Percentiles rank a stretch among this genome's conserved stretches.
Evolutionary conservation across 176 grass and related monocot species (phyloP).

Genomic region (Carex littledalei): DNA sequence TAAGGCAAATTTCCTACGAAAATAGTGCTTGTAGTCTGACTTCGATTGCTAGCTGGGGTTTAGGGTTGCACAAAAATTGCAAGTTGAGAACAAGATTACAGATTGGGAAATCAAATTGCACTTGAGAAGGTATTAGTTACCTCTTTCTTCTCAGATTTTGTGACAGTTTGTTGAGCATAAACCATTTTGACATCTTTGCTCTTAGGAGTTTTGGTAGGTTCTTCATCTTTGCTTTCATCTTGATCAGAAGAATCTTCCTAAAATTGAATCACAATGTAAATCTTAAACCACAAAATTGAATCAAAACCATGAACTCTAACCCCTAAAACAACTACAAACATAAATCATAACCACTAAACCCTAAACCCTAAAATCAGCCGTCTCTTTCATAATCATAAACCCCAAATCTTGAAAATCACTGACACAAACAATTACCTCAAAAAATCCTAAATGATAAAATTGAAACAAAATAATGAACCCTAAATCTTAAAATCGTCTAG

Average conservation of each 20-base stretch:
- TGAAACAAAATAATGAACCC: no score
- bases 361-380: no score
- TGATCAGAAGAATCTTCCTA: conserved; percentile 25
- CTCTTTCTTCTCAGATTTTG: conserved; percentile 38
- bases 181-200: conserved; percentile 36
- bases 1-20: conserved; percentile 58
- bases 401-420: no score
- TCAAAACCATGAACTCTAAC: no score
- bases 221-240: conserved; percentile 36
- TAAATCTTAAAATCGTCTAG: no score
- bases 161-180: conserved; percentile 21
- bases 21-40: conserved; percentile 33
- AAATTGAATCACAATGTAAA: no score
- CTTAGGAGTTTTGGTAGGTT: conserved; percentile 39
- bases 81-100: background rate
- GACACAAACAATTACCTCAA: no score
- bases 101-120: background rate
- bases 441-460: no score
- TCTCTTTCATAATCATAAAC: no score
- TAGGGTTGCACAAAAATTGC: conserved; percentile 36
- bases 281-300: no score
- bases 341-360: no score
- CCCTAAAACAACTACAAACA: no score
- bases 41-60: conserved; percentile 47
- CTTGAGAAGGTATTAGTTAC: conserved; percentile 18